Evolutionary conservation across 805 yeast species (phyloP), one percentile per base, ranked within the genome.

Genomic region (Ogataea methanolica): DNA sequence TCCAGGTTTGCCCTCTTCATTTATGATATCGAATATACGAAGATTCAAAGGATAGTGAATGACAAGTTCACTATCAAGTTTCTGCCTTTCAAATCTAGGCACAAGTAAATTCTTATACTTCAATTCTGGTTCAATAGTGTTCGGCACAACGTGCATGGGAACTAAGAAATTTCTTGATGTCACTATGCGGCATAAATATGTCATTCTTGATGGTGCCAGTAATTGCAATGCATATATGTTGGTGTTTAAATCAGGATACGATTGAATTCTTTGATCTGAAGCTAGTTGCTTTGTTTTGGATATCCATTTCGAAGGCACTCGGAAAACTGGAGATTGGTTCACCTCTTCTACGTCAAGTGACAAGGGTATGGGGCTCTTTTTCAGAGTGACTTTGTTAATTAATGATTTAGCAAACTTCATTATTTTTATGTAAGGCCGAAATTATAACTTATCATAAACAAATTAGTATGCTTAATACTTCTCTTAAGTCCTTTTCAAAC

Each of bases 191-290:
- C 74, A 58, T 0, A 60, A 36, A 12, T 66, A 55, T 15, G 75
- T 77, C 54, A 62, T 61, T 50, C 83, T 62, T 15, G 71, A 60
- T 1, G 79, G 77, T 0, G 80, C 68, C 0, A 72, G 60, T 8
- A 79, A 53, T 1, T 69, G 16, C 6, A 59, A 50, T 0, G 76
- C 78, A 55, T 67, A 72, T 2, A 69, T 48, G 43, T 76, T 75
- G 1, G 53, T 34, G 1, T 60, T 44, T 4, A 73, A 45, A 11
- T 50, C 49, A 12, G 47, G 53, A 41, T 63, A 62, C 0, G 56
- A 36, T 15, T 56, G 54, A 2, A 62, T 39, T 39, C 63, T 42
- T 17, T 54, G 44, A 6, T 41, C 44, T 17, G 46, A 33, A 23
- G 46, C 34, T 5, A 60, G 21, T 21, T 39, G 42, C 17, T 39